These are phyloP conservation scores for Pseudogymnoascus sp. DNA, from an alignment of 2,329 filamentous ascomycete species.

Conservation along the genomic window DNA sequence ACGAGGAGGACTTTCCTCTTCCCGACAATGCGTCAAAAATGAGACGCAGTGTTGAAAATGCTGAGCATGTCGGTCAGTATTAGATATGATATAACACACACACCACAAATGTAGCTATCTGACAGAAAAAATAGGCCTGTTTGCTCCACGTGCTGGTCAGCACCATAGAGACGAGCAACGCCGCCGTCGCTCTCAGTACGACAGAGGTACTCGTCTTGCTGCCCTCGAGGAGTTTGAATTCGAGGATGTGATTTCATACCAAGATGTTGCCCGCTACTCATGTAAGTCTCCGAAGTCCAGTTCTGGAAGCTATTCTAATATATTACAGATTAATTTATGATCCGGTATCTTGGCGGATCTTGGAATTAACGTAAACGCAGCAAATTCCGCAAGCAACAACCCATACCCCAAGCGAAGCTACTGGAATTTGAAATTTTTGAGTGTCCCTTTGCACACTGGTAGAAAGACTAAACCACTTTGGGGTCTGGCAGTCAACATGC, in stretches of 20 bases:
- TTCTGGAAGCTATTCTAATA: not conserved
- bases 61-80: slow-evolving; percentile 67
- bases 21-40: slow-evolving; percentile 84
- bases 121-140: slow-evolving; percentile 52
- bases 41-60: slow-evolving; percentile 79
- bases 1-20: slow-evolving; percentile 66
- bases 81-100: not conserved
- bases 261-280: slow-evolving; percentile 49
- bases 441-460: not conserved
- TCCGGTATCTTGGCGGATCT: not conserved
- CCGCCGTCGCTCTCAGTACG: slow-evolving; percentile 68
- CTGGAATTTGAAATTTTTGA: not conserved
- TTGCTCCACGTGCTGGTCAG: slow-evolving; percentile 69
- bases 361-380: not conserved
- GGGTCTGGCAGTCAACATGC: not conserved
- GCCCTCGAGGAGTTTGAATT: slow-evolving; percentile 54
- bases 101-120: slow-evolving; percentile 3
- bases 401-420: not conserved
- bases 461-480: not conserved
- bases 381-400: not conserved
- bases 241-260: slow-evolving; percentile 26
- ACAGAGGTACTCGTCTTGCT: slow-evolving; percentile 69
- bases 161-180: slow-evolving; percentile 68
- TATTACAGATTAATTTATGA: not conserved
- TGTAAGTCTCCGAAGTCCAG: slow-evolving; percentile 23